phyloP scores from a whole-genome alignment of 331 rosid species.

The Acacia concinna region DNA sequence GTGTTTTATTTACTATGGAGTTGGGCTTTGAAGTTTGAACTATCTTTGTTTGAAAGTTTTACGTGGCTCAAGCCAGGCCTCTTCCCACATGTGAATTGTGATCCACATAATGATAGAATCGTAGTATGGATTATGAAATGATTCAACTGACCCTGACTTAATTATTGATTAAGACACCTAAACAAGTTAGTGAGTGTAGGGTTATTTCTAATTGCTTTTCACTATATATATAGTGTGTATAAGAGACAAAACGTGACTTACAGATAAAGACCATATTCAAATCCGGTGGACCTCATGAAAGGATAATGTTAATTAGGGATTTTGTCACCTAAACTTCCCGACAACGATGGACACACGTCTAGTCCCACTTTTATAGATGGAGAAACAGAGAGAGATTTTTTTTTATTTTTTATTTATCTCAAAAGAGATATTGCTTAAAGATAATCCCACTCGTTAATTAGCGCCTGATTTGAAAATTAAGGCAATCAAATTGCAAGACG shows the following conservation, averaged over 20 bases:
- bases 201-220: constrained; percentile 6
- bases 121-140: not conserved
- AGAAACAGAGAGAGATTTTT: constrained; percentile 13
- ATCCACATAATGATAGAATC: not conserved
- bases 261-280: constrained; percentile 8
- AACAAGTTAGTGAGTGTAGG: constrained; percentile 22
- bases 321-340: constrained; percentile 25
- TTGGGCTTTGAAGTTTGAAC: no score
- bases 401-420: no score
- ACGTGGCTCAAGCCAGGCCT: not conserved
- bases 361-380: constrained; percentile 24
- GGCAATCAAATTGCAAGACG: not conserved
- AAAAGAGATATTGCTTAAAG: not conserved
- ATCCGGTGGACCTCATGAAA: constrained; percentile 1
- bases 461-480: constrained; percentile 21
- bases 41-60: not conserved
- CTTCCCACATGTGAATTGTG: not conserved
- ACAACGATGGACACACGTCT: constrained; percentile 32
- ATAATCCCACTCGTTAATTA: constrained; percentile 23
- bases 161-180: constrained; percentile 20
- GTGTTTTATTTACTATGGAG: no score
- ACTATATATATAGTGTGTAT: not conserved
- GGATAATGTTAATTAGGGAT: constrained; percentile 33
- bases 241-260: constrained; percentile 25
- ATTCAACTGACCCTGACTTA: constrained; percentile 31